These are phyloP conservation scores for Tetrapisispora fleetii DNA, from an alignment of 805 yeast species.

Conservation along the genomic window DNA sequence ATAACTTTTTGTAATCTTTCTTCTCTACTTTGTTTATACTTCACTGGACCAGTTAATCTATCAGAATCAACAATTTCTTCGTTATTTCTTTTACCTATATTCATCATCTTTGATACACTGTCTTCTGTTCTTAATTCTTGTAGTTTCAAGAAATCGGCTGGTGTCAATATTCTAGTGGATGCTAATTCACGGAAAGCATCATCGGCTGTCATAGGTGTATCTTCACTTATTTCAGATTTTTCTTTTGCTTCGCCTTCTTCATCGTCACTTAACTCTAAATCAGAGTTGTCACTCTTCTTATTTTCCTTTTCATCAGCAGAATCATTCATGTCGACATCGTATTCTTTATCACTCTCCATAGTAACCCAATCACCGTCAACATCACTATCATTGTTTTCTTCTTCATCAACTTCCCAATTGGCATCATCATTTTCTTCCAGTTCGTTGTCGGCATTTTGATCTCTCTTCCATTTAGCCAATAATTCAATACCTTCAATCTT, in stretches of 20 bases:
- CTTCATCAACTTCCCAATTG: slow-evolving; percentile 46
- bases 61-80: slow-evolving; percentile 84
- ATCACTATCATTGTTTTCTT: slow-evolving; percentile 37
- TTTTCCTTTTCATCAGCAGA: slow-evolving; percentile 36
- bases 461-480: slow-evolving; percentile 64
- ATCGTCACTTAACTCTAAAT: slow-evolving; percentile 33
- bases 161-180: slow-evolving; percentile 76
- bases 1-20: slow-evolving; percentile 78
- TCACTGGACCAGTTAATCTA: slow-evolving; percentile 60
- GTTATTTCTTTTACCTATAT: slow-evolving; percentile 40
- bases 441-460: slow-evolving; percentile 43
- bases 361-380: slow-evolving; percentile 90
- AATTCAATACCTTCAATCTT: slow-evolving; percentile 88
- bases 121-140: slow-evolving; percentile 81
- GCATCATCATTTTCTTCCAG: slow-evolving; percentile 56
- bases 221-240: slow-evolving; percentile 6
- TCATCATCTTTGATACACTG: slow-evolving; percentile 68
- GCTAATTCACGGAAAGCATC: slow-evolving; percentile 46
- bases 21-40: slow-evolving; percentile 76
- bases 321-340: slow-evolving; percentile 42
- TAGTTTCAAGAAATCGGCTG: slow-evolving; percentile 94
- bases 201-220: slow-evolving; percentile 28
- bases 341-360: slow-evolving; percentile 73
- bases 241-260: slow-evolving; percentile 27
- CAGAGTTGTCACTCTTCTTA: slow-evolving; percentile 38